Percentiles rank a stretch among this genome's conserved stretches.
Conservation (phyloP, 148 eudicot genomes). For the Vaccinium corymbosum region DNA sequence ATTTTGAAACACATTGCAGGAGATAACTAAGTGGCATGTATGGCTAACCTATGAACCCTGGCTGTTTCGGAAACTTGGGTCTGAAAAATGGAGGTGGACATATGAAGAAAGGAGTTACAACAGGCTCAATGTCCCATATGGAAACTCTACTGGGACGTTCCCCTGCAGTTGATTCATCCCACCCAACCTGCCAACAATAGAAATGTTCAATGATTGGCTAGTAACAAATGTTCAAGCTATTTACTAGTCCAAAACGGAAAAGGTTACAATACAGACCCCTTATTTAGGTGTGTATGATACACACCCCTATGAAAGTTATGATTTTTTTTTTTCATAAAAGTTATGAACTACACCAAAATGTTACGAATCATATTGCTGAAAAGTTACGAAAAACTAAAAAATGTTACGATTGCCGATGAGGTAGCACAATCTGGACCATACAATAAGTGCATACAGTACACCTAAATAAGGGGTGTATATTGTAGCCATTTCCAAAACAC, state of each 20-base stretch:
- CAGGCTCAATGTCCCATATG: conserved; percentile 95
- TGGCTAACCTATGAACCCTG: conserved; percentile 73
- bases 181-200: conserved; percentile 71
- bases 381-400: no score
- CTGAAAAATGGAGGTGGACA: conserved; percentile 97
- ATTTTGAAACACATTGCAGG: neutral
- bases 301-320: no score
- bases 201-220: neutral
- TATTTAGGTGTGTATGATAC: no score
- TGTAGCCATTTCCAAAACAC: no score
- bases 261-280: no score
- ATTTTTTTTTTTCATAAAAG: no score
- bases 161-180: conserved; percentile 99
- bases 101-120: conserved; percentile 91
- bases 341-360: no score
- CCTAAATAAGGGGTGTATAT: no score
- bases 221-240: neutral
- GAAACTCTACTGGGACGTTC: conserved; percentile 95
- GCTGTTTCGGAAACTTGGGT: conserved; percentile 77
- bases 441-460: no score
- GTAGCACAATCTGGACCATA: no score
- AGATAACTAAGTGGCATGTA: neutral
- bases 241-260: neutral
- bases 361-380: no score
- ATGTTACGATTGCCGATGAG: no score